Evolutionary conservation across 2,329 filamentous ascomycete species (phyloP).

Genomic region (Ceratocystis destructans): DNA sequence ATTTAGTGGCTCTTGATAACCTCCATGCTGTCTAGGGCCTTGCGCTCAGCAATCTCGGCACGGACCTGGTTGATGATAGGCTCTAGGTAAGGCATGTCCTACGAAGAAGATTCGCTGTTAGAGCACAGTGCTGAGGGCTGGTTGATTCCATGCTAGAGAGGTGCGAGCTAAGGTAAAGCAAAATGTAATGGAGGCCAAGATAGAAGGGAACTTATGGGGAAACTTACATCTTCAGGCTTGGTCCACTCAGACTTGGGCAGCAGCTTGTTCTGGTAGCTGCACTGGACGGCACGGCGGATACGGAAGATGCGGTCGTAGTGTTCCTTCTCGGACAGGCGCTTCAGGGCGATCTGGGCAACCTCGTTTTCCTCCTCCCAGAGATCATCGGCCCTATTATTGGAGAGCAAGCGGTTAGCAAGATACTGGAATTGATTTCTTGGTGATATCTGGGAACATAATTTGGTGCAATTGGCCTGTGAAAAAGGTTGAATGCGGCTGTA

Average conservation of each 20-base stretch:
- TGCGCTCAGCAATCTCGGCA: constrained; percentile 38
- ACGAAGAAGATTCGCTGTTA: constrained; percentile 20
- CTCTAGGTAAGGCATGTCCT: constrained; percentile 42
- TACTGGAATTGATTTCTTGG: neutral
- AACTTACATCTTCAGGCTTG: constrained; percentile 39
- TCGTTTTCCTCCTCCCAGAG: constrained; percentile 88
- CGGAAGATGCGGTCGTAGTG: constrained; percentile 96
- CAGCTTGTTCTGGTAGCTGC: constrained; percentile 49
- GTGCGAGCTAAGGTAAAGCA: neutral
- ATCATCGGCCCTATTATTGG: constrained; percentile 64
- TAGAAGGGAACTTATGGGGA: neutral
- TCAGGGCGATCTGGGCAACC: constrained; percentile 70
- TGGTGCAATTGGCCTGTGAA: neutral
- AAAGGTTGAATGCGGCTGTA: neutral
- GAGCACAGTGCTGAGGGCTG: neutral
- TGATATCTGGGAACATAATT: neutral
- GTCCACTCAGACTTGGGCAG: constrained; percentile 50
- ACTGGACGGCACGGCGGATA: constrained; percentile 85
- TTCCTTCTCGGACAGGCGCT: constrained; percentile 79
- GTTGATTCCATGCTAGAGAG: neutral
- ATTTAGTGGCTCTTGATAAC: constrained; percentile 37
- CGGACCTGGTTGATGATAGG: constrained; percentile 40
- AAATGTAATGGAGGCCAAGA: neutral
- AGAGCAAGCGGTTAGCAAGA: constrained; percentile 4
- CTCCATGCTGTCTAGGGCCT: constrained; percentile 37